phyloP scores from a whole-genome alignment of 2,329 filamentous ascomycete genomes.

The Fusarium citri region DNA sequence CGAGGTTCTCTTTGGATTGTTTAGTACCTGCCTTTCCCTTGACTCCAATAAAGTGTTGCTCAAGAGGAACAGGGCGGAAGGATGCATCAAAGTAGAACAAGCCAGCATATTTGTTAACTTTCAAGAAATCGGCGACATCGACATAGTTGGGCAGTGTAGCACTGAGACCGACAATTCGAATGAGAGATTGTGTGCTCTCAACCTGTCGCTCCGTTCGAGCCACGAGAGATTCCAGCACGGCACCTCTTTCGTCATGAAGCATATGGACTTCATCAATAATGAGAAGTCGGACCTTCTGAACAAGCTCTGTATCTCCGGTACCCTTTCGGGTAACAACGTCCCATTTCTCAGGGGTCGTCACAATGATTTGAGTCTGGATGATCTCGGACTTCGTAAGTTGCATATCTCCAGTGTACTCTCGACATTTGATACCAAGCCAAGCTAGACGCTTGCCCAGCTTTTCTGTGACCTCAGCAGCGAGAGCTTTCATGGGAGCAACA shows the following conservation, averaged over 20 bases:
- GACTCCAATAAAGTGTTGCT: conserved; percentile 97
- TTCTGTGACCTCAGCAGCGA: conserved; percentile 95
- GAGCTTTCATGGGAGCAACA: conserved; percentile 97
- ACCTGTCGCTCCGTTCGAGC: conserved; percentile 95
- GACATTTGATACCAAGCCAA: conserved; percentile 92
- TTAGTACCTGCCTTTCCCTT: conserved; percentile 89
- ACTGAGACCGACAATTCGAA: conserved; percentile 94
- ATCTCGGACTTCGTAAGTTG: conserved; percentile 98
- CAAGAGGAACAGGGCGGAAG: conserved; percentile 93
- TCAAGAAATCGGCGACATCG: conserved; percentile 96
- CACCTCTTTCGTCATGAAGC: conserved; percentile 97
- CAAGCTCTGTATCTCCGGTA: conserved; percentile 95
- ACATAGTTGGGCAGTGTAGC: conserved; percentile 96
- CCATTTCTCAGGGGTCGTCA: conserved; percentile 99
- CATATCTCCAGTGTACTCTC: conserved; percentile 98
- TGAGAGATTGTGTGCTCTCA: conserved; percentile 96
- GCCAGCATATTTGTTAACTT: conserved; percentile 92
- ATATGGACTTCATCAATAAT: conserved; percentile 99
- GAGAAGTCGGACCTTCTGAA: conserved; percentile 94
- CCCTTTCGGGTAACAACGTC: conserved; percentile 98
- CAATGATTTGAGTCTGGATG: conserved; percentile 95
- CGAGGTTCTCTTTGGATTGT: conserved; percentile 87
- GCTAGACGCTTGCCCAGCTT: conserved; percentile 92
- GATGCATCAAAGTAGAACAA: conserved; percentile 97
- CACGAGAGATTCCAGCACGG: conserved; percentile 94